Conservation (phyloP, 768 basidiomycete species). For the Leccinellum albellum region DNA sequence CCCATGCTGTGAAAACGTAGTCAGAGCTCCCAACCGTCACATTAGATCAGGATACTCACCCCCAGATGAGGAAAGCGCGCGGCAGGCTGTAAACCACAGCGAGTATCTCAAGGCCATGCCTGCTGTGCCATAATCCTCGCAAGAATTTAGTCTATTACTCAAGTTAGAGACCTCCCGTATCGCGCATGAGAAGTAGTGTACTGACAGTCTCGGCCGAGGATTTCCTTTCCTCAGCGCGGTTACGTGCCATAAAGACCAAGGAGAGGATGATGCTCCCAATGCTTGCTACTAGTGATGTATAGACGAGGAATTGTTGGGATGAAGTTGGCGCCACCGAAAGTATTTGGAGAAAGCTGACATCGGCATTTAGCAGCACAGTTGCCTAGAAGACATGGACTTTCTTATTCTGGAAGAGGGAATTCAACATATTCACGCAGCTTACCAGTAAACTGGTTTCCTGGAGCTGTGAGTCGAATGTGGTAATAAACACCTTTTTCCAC, state of each 20-base stretch:
- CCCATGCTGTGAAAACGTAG: slow-evolving; percentile 15
- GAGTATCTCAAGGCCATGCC: slow-evolving; percentile 45
- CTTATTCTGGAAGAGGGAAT: not conserved
- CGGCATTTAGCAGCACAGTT: slow-evolving; percentile 56
- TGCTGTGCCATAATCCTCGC: slow-evolving; percentile 17
- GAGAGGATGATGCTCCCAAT: slow-evolving; percentile 43
- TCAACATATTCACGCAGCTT: slow-evolving; percentile 12
- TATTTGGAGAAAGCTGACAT: slow-evolving; percentile 58
- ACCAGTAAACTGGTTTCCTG: slow-evolving; percentile 53
- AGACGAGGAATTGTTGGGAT: slow-evolving; percentile 38
- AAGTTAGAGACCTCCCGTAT: not conserved
- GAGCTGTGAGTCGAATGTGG: slow-evolving; percentile 45
- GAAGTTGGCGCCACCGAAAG: slow-evolving; percentile 25
- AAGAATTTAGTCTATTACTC: slow-evolving; percentile 17
- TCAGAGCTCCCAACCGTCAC: not conserved
- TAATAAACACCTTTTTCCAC: slow-evolving; percentile 42
- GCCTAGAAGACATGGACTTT: slow-evolving; percentile 33
- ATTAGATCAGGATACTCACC: slow-evolving; percentile 35
- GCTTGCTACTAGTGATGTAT: slow-evolving; percentile 41
- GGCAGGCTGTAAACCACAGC: slow-evolving; percentile 54
- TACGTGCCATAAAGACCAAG: slow-evolving; percentile 40
- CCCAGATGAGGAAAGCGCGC: slow-evolving; percentile 57
- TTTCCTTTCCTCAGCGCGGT: slow-evolving; percentile 30
- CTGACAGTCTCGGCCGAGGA: slow-evolving; percentile 35
- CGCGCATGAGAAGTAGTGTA: not conserved